A percentile compares a stretch with the other conserved stretches of the same genome.
phyloP scores from a whole-genome alignment of 2,329 filamentous ascomycete species.

The Neofusicoccum sp. region DNA sequence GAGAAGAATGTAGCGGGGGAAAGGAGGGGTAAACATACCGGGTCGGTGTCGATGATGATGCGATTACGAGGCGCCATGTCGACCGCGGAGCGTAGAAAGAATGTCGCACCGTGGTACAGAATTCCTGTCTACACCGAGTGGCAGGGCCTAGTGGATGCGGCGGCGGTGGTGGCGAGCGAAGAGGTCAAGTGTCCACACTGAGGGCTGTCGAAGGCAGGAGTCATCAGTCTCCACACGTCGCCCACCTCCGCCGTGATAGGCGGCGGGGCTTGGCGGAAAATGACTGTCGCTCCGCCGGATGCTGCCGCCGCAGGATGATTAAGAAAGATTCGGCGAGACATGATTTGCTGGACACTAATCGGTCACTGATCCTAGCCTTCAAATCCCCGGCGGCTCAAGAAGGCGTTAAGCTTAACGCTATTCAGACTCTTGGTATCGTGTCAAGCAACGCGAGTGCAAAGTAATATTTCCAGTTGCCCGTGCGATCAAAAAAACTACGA shows the following conservation, averaged over 20 bases:
- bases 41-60: constrained; percentile 96
- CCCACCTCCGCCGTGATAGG: neutral
- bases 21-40: constrained; percentile 52
- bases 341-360: neutral
- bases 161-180: neutral
- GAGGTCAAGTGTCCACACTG: too few species aligned
- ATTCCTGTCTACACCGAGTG: too few species aligned
- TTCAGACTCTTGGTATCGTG: neutral
- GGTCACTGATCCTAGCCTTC: neutral
- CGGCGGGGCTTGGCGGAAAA: neutral
- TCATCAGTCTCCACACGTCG: neutral
- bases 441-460: neutral
- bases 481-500: neutral
- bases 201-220: too few species aligned
- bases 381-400: too few species aligned
- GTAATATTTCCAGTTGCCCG: neutral
- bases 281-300: neutral
- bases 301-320: neutral
- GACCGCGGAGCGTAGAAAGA: too few species aligned
- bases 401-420: constrained; percentile 3
- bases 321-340: neutral
- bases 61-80: neutral
- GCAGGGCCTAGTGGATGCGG: too few species aligned
- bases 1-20: neutral
- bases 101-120: too few species aligned